These are phyloP conservation scores for Limnanthes douglasii DNA, from an alignment of 345 rosid genomes.

Conservation along the genomic window DNA sequence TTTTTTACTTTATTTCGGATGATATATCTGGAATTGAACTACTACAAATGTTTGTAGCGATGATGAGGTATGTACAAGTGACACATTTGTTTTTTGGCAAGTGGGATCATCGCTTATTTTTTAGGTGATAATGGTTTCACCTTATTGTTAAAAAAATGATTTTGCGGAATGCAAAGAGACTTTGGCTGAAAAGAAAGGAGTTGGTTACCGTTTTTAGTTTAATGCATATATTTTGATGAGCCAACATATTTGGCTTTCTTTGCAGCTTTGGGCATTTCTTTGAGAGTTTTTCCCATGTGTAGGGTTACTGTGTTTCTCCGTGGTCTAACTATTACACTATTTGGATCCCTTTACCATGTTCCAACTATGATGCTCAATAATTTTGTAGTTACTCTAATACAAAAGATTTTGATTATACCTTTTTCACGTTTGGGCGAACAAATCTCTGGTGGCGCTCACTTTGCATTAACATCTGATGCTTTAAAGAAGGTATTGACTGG, in stretches of 20 bases:
- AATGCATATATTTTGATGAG: no score
- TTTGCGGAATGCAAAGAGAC: no score
- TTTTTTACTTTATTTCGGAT: no score
- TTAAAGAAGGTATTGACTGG: conserved; percentile 82
- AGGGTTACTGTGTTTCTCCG: conserved; percentile 84
- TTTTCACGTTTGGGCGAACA: conserved; percentile 85
- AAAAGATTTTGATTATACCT: conserved; percentile 60
- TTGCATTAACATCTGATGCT: conserved; percentile 80
- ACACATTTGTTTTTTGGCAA: no score
- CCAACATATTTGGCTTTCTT: conserved; percentile 86
- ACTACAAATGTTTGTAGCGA: no score
- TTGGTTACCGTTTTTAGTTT: no score
- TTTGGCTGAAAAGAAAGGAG: no score
- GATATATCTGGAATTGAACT: no score
- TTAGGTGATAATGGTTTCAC: no score
- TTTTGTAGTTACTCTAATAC: conserved; percentile 77
- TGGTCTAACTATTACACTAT: conserved; percentile 63
- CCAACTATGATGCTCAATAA: conserved; percentile 79
- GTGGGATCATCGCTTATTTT: no score
- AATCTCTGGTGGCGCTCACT: conserved; percentile 69
- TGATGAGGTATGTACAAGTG: no score
- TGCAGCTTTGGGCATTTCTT: conserved; percentile 70
- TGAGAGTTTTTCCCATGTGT: conserved; percentile 86
- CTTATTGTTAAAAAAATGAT: no score
- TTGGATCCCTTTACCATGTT: conserved; percentile 65